Conservation (phyloP, 805 yeast genomes). For the Ogataea methanolica region DNA sequence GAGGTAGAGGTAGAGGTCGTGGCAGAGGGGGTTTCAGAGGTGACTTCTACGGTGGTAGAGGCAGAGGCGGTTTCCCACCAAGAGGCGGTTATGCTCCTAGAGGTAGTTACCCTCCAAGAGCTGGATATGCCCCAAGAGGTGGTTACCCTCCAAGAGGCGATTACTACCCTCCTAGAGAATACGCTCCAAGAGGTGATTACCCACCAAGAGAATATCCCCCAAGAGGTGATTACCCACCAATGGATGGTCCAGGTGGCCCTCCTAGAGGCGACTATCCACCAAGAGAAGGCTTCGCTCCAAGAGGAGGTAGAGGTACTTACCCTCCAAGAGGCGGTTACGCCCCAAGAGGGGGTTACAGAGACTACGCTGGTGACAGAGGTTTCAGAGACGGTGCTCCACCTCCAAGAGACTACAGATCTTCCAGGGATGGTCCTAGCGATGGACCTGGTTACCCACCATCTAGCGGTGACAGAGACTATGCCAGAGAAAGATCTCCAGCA, state of each 20-base stretch:
- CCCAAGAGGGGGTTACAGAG: conserved; percentile 26
- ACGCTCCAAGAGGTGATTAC: conserved; percentile 5
- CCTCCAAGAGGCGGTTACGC: conserved; percentile 19
- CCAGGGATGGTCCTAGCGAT: conserved; percentile 33
- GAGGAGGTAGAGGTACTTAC: neutral
- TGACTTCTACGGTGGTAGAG: conserved; percentile 26
- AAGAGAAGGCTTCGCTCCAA: conserved; percentile 5
- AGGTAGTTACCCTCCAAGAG: conserved; percentile 28
- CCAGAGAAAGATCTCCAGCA: conserved; percentile 73
- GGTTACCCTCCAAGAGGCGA: conserved; percentile 25
- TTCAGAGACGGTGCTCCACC: conserved; percentile 26
- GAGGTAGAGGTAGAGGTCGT: conserved; percentile 40
- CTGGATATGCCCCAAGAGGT: conserved; percentile 17
- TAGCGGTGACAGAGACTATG: conserved; percentile 44
- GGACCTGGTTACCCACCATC: conserved; percentile 27
- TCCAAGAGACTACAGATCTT: conserved; percentile 25
- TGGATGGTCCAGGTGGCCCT: conserved; percentile 30
- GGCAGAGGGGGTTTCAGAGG: conserved; percentile 32
- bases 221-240: conserved; percentile 21
- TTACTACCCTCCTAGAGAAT: neutral
- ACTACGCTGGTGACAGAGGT: conserved; percentile 19
- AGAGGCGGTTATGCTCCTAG: conserved; percentile 23
- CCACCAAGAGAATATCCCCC: conserved; percentile 14
- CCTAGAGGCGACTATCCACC: conserved; percentile 18
- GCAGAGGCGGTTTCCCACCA: conserved; percentile 3